Base-by-base conservation (phyloP, 208 protist species). In the Wallacemonas rigidus region DNA sequence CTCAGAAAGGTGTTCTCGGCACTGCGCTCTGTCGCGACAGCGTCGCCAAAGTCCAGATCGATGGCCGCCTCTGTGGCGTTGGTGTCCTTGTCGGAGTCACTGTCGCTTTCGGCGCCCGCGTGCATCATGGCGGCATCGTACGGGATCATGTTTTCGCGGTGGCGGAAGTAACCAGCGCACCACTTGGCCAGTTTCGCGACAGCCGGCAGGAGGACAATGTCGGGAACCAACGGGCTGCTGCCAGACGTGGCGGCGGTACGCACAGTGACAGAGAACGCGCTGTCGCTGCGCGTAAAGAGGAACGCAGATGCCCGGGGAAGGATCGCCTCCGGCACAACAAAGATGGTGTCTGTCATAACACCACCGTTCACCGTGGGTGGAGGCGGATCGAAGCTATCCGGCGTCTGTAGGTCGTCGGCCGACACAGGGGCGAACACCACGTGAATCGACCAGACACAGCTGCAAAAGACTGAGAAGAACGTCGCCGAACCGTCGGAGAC, bases 1-100 rank as follows among this genome's bases (percentile, higher is more conserved):
- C 81, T 86, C 14, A 96, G 71, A 41, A 93, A 68, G 17, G 82
- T 70, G 35, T 87, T 88, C 69, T 96, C 92, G 6, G 86, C 87
- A 67, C 79, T 87, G 12, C 92, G 89, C 83, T 93, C 89, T 71
- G 83, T 82, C 12, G 92, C 92, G 14, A 93, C 89, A 8, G 82
- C 82, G 69, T 96, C 88, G 58, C 87, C 92, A 60, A 88, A 76
- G 72, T 88, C 82, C 39, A 80, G 47, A 48, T 78, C 71, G 41
- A 78, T 54, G 44, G 65, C 71, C 56, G 53, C 56, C 2, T 56
- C 75, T 1, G 75, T 40, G 39, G 8, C 38, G 11, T 56, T 48
- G 3, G 11, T 36, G 40, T 41, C 80, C 0, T 61, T 50, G 62
- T 55, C 44, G n/a, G 55, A 57, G 61, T 85, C 82, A 26, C 67